Evolutionary conservation across 2,329 filamentous ascomycete species (phyloP).

Genomic region (Leptosphaerulina australis): DNA sequence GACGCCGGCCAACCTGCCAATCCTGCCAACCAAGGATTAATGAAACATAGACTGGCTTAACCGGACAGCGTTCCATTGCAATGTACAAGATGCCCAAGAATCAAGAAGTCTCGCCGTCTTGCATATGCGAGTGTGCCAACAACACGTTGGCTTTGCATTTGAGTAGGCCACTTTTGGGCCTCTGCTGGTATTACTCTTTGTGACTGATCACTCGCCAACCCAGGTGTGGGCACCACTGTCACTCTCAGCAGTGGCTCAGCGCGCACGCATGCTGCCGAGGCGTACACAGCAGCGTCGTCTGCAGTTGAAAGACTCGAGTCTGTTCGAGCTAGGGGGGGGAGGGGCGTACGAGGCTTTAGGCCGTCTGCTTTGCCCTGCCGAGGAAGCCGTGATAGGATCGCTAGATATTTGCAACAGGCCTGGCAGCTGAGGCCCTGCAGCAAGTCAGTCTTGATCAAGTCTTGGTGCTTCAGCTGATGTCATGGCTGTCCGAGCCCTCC

Average conservation of each 20-base stretch:
- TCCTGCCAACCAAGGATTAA: conserved; percentile 3
- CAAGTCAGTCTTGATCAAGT: conserved; percentile 26
- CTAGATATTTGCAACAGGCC: conserved; percentile 27
- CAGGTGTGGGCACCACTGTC: not conserved
- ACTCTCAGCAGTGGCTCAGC: conserved; percentile 15
- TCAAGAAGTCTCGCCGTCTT: conserved; percentile 3
- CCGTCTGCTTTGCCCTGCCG: conserved; percentile 31
- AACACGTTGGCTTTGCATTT: not conserved
- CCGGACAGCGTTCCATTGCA: conserved; percentile 2
- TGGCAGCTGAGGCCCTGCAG: conserved; percentile 25
- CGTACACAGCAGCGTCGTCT: conserved; percentile 2
- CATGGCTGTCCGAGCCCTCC: conserved; percentile 29
- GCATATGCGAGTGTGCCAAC: conserved; percentile 10
- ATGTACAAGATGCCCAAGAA: conserved; percentile 8
- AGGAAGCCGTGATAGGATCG: conserved; percentile 33
- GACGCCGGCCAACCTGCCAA: conserved; percentile 17
- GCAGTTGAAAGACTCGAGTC: conserved; percentile 2
- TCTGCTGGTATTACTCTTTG: not conserved
- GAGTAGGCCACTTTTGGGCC: conserved; percentile 6
- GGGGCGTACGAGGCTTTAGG: conserved; percentile 18
- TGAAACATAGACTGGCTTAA: conserved; percentile 10
- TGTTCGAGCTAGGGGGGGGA: conserved; percentile 13
- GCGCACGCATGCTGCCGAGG: conserved; percentile 7
- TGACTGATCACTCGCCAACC: not conserved
- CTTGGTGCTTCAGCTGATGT: conserved; percentile 34